Conservation (phyloP, 768 basidiomycete genomes). For the Rhodotorula toruloides region DNA sequence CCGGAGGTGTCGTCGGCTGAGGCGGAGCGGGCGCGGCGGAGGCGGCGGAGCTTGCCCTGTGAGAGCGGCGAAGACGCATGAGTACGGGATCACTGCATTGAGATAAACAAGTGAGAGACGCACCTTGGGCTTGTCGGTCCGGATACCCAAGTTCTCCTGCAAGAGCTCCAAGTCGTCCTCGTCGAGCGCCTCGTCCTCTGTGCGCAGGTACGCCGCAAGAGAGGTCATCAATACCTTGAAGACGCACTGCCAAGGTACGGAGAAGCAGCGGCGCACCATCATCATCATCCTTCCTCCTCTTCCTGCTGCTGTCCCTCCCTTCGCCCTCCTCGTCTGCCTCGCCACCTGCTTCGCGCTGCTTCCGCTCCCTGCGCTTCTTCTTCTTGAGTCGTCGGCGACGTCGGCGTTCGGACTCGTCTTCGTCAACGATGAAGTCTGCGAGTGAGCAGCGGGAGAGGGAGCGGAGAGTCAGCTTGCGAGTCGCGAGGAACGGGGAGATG, state of each 20-base stretch:
- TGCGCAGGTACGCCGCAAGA: neutral
- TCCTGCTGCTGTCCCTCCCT: slow-evolving; percentile 15
- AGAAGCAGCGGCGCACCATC: slow-evolving; percentile 25
- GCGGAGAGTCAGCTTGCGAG: neutral
- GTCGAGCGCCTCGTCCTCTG: slow-evolving; percentile 54
- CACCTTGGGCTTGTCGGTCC: slow-evolving; percentile 14
- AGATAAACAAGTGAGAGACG: neutral
- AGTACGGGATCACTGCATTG: too few species aligned
- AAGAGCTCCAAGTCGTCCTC: slow-evolving; percentile 80
- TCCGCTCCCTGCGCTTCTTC: slow-evolving; percentile 1
- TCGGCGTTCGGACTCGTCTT: slow-evolving; percentile 20
- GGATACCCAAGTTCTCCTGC: slow-evolving; percentile 74
- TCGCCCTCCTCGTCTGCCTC: neutral
- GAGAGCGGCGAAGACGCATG: neutral
- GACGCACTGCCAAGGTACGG: neutral
- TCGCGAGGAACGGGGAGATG: too few species aligned
- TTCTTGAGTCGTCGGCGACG: slow-evolving; percentile 20
- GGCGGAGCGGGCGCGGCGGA: slow-evolving; percentile 62
- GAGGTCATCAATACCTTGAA: neutral
- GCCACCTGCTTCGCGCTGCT: slow-evolving; percentile 8
- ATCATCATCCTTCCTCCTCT: slow-evolving; percentile 18
- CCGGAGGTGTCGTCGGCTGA: slow-evolving; percentile 59
- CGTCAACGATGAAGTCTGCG: slow-evolving; percentile 40
- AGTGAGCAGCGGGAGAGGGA: neutral
- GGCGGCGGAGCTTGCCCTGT: slow-evolving; percentile 64